phyloP scores from a whole-genome alignment of 257 asterid species.

The Nicotiana otophora region DNA sequence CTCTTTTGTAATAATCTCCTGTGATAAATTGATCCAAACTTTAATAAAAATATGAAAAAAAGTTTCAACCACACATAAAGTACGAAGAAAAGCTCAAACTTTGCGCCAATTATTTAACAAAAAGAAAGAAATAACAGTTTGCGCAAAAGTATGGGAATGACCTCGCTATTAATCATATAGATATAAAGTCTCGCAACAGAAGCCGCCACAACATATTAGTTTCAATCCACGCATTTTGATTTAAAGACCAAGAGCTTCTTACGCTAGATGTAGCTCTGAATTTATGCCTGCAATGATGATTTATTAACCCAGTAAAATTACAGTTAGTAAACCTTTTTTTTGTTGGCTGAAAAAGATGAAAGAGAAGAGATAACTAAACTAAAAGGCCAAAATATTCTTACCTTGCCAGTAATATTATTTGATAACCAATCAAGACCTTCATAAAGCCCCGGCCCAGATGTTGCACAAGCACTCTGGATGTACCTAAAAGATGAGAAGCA shows the following conservation, averaged over 20 bases:
- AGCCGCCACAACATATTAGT: neutral
- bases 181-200: too few species aligned
- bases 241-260: neutral
- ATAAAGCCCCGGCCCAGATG: slow-evolving; percentile 46
- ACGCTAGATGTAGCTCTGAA: neutral
- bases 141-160: too few species aligned
- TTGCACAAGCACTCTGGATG: slow-evolving; percentile 42
- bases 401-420: slow-evolving; percentile 34
- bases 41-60: too few species aligned
- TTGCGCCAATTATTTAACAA: too few species aligned
- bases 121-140: too few species aligned
- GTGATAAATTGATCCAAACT: too few species aligned
- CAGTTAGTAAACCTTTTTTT: neutral
- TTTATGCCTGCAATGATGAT: slow-evolving; percentile 16
- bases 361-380: neutral
- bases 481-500: slow-evolving; percentile 20
- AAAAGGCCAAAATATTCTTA: neutral
- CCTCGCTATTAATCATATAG: too few species aligned
- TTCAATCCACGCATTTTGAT: neutral
- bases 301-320: neutral
- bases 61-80: too few species aligned
- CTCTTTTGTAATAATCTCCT: too few species aligned
- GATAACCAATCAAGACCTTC: slow-evolving; percentile 57
- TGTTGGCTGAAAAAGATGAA: neutral
- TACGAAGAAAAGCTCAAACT: too few species aligned